Conservation (phyloP, 1,139 yeast species). For the Pichia inconspicua region DNA sequence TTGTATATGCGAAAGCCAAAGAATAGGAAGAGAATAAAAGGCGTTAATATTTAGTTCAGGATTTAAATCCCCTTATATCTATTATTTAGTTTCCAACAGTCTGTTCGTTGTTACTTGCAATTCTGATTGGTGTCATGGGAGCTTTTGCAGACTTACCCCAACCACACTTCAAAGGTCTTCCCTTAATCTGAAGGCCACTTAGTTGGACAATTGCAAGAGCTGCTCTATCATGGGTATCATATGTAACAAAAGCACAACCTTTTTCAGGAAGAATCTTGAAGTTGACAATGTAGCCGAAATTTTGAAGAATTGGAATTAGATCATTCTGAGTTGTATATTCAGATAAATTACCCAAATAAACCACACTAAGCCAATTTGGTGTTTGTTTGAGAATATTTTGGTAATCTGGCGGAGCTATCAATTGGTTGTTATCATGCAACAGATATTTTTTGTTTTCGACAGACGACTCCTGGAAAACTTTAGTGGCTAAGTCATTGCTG, state of each 20-base stretch:
- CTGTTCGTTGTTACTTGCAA: constrained; percentile 1
- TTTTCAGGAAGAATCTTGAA: constrained; percentile 75
- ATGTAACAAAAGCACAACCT: constrained; percentile 80
- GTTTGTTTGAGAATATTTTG: constrained; percentile 69
- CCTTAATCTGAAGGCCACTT: constrained; percentile 67
- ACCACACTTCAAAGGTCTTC: constrained; percentile 74
- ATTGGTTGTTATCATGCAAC: constrained; percentile 4
- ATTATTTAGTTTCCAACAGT: not conserved
- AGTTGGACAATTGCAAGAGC: constrained; percentile 81
- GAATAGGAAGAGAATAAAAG: no score
- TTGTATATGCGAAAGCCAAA: no score
- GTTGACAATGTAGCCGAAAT: constrained; percentile 76
- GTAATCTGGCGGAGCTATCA: constrained; percentile 32
- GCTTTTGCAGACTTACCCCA: constrained; percentile 54
- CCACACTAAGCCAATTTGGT: constrained; percentile 83
- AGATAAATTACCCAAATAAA: constrained; percentile 78
- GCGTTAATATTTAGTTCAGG: not conserved
- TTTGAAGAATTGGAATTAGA: constrained; percentile 66
- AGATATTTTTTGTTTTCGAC: not conserved
- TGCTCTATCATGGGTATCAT: constrained; percentile 81
- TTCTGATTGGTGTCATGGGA: not conserved
- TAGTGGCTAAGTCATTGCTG: not conserved
- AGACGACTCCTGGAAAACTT: not conserved
- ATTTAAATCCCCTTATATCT: not conserved
- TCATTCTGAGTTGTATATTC: constrained; percentile 69